Evolutionary conservation across 352 stramenopile species (phyloP).

Genomic region (Lagenidium sp.): DNA sequence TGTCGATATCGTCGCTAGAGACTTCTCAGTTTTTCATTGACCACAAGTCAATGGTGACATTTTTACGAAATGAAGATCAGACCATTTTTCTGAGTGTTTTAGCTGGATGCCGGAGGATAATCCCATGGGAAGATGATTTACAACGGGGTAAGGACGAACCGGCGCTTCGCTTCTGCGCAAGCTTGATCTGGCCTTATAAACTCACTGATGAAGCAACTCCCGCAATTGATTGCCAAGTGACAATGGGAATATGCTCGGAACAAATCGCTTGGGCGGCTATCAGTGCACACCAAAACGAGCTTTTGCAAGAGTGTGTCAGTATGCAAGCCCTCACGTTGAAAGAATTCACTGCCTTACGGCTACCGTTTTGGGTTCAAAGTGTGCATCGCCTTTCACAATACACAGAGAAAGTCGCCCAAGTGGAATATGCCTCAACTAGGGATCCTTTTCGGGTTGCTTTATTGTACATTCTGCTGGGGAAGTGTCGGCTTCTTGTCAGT

Average conservation of each 20-base stretch:
- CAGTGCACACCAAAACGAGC: constrained; percentile 49
- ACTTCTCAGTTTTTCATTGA: constrained; percentile 45
- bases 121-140: constrained; percentile 54
- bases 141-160: constrained; percentile 58
- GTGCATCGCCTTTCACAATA: constrained; percentile 36
- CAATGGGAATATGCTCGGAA: constrained; percentile 73
- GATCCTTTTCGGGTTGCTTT: constrained; percentile 81
- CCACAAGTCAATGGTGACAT: constrained; percentile 39
- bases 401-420: constrained; percentile 65
- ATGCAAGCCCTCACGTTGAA: constrained; percentile 45
- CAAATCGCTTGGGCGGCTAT: constrained; percentile 67
- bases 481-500: constrained; percentile 69
- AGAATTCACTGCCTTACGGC: constrained; percentile 46
- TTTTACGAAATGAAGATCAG: constrained; percentile 28
- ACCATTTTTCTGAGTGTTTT: constrained; percentile 46
- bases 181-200: constrained; percentile 50
- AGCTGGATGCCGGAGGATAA: constrained; percentile 30
- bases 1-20: constrained; percentile 26
- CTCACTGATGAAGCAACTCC: too few species aligned
- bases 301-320: constrained; percentile 68
- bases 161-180: constrained; percentile 60
- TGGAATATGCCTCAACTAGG: constrained; percentile 57
- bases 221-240: too few species aligned
- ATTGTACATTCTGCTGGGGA: constrained; percentile 82
- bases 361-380: constrained; percentile 78